These are phyloP conservation scores for Termitomyces sp. DNA, from an alignment of 768 basidiomycete genomes.

Conservation along the genomic window DNA sequence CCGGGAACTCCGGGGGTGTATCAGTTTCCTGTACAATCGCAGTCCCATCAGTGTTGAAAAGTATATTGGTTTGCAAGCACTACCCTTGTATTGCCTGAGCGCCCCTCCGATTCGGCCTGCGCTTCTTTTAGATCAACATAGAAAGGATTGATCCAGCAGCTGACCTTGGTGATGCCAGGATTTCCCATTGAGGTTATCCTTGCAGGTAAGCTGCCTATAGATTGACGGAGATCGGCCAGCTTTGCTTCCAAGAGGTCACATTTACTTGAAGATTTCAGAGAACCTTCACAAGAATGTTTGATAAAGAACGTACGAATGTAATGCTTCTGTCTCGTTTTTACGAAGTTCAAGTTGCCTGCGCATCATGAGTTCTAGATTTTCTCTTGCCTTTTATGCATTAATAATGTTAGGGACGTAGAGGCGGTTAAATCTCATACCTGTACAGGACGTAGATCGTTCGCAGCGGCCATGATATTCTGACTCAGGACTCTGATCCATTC, in stretches of 20 bases:
- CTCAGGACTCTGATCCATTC: constrained; percentile 80
- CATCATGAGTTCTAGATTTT: constrained; percentile 81
- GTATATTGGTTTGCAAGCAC: not conserved
- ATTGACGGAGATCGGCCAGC: constrained; percentile 47
- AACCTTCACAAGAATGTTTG: not conserved
- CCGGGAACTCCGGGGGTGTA: constrained; percentile 6
- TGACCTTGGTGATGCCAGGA: not conserved
- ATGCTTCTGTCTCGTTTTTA: constrained; percentile 58
- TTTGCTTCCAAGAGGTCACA: constrained; percentile 66
- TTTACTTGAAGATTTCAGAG: constrained; percentile 37
- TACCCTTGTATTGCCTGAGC: not conserved
- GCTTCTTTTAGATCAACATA: not conserved
- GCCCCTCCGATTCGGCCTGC: not conserved
- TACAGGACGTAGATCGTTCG: constrained; percentile 84
- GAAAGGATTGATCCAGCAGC: not conserved
- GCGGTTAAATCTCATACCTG: constrained; percentile 42
- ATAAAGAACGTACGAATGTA: constrained; percentile 55
- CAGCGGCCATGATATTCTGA: constrained; percentile 86
- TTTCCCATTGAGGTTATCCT: not conserved
- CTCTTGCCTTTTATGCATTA: constrained; percentile 52
- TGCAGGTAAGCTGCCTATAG: constrained; percentile 16
- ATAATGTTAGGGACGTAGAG: not conserved
- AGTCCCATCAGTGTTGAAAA: not conserved
- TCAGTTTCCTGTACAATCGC: not conserved
- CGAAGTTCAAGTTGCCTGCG: constrained; percentile 69